A percentile compares a stretch with the other conserved stretches of the same genome.
These are phyloP conservation scores for Solanum lycopersicoides DNA, from an alignment of 257 asterid species.

Conservation along the genomic window DNA sequence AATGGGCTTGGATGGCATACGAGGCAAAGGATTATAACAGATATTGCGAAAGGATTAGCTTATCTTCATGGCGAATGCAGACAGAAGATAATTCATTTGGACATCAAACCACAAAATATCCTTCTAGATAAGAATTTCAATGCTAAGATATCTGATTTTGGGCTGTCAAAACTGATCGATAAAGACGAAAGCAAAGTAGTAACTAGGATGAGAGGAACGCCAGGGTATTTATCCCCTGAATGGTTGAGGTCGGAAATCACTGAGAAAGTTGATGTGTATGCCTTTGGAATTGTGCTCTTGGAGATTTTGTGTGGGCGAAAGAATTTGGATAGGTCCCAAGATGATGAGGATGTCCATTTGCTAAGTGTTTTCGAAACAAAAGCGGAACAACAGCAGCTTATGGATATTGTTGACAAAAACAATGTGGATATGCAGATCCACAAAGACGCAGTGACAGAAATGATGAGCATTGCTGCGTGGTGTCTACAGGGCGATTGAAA, in stretches of 20 bases:
- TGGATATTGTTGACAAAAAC: conserved; percentile 1
- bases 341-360: conserved; percentile 7
- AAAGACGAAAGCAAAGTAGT: conserved; percentile 8
- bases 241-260: conserved; percentile 9
- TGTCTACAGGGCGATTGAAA: conserved; percentile 13
- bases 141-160: conserved; percentile 16
- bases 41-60: conserved; percentile 14
- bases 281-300: conserved; percentile 16
- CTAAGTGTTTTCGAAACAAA: not conserved
- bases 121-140: conserved; percentile 13
- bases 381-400: not conserved
- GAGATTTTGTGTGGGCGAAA: conserved; percentile 10
- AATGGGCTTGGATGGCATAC: conserved; percentile 2
- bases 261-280: conserved; percentile 12
- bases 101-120: conserved; percentile 20
- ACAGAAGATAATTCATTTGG: conserved; percentile 16
- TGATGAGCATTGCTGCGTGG: conserved; percentile 12
- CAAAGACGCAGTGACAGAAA: not conserved
- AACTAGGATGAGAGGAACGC: conserved; percentile 19
- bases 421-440: conserved; percentile 3
- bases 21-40: not conserved
- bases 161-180: conserved; percentile 6
- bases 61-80: conserved; percentile 16
- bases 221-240: conserved; percentile 17
- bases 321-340: conserved; percentile 5